Percentiles rank a stretch among this genome's conserved stretches.
phyloP scores from a whole-genome alignment of 306 rosid genomes.

The Ormosia semicastrata region DNA sequence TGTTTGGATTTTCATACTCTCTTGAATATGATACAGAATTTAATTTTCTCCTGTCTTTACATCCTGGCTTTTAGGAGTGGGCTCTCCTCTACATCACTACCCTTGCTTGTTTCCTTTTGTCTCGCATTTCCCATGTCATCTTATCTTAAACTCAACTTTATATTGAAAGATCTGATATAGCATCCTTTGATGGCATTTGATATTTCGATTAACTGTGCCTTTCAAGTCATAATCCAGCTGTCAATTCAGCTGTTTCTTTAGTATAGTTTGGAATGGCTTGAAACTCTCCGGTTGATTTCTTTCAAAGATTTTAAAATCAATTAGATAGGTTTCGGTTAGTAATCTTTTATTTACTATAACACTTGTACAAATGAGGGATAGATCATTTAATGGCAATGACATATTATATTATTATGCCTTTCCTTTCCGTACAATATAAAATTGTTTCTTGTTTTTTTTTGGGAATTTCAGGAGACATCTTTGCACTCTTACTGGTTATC shows the following conservation, averaged over 20 bases:
- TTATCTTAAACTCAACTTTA: constrained; percentile 12
- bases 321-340: background rate
- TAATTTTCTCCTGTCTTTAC: background rate
- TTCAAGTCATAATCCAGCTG: background rate
- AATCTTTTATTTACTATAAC: background rate
- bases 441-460: constrained; percentile 30
- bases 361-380: constrained; percentile 8
- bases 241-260: background rate
- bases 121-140: background rate
- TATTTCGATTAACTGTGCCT: background rate
- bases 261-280: constrained; percentile 14
- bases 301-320: background rate
- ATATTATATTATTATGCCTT: background rate
- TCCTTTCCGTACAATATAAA: constrained; percentile 5
- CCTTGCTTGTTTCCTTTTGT: constrained; percentile 8
- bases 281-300: constrained; percentile 15
- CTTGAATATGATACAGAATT: background rate
- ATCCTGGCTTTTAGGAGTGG: background rate
- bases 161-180: constrained; percentile 5
- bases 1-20: background rate
- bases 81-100: background rate
- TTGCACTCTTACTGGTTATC: constrained; percentile 89
- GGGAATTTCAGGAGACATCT: constrained; percentile 74
- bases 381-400: background rate
- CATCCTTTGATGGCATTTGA: background rate